A percentile compares a stretch with the other conserved stretches of the same genome.
phyloP scores from a whole-genome alignment of 164 flowering plant genomes.

The Cinnamomum micranthum region DNA sequence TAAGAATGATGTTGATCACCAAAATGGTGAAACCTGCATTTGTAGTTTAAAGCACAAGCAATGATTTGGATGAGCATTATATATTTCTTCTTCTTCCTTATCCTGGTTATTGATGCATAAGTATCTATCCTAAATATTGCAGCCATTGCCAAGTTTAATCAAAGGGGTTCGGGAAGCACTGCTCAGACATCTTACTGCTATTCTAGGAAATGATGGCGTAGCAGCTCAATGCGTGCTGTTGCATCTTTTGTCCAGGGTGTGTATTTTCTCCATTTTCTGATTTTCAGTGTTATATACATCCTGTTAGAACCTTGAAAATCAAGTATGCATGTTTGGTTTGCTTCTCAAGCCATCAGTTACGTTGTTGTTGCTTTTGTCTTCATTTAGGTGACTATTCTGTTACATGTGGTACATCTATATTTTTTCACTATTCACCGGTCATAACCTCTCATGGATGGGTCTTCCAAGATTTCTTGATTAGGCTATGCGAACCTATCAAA shows the following conservation, averaged over 20 bases:
- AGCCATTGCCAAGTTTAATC: conserved; percentile 50
- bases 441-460: background rate
- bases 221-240: conserved; percentile 83
- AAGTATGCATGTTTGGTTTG: background rate
- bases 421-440: background rate
- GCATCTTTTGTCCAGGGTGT: conserved; percentile 86
- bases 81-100: background rate
- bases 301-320: background rate
- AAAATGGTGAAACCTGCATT: background rate
- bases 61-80: background rate
- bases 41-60: background rate
- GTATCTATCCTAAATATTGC: conserved; percentile 6
- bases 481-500: background rate
- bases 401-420: background rate
- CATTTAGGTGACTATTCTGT: background rate
- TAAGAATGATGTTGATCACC: background rate
- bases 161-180: conserved; percentile 61
- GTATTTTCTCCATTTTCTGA: background rate
- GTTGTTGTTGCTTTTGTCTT: background rate
- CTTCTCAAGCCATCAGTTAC: background rate
- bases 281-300: background rate
- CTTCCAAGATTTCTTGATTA: background rate
- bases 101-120: background rate
- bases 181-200: conserved; percentile 57
- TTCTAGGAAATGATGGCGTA: conserved; percentile 79